Evolutionary conservation across 176 grass and related monocot species (phyloP).

Genomic region (Aechmea fasciata): DNA sequence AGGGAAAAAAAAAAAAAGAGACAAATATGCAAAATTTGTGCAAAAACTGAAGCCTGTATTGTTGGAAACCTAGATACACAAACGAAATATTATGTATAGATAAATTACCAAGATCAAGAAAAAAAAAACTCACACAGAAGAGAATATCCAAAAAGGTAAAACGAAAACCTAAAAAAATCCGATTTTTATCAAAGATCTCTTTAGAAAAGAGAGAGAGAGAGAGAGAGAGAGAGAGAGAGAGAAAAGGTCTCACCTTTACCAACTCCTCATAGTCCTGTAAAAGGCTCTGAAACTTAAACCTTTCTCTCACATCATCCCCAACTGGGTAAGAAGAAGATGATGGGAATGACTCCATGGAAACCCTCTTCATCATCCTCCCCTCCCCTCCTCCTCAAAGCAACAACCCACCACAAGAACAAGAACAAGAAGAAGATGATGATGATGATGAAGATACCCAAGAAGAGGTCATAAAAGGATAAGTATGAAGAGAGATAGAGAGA

Average conservation of each 20-base stretch:
- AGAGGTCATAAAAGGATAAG: not conserved
- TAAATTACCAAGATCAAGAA: too few relatives aligned
- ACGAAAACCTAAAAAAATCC: too few relatives aligned
- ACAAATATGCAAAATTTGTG: too few relatives aligned
- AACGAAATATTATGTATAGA: too few relatives aligned
- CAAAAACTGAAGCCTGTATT: too few relatives aligned
- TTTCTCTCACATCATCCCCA: slow-evolving; percentile 15
- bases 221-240: not conserved
- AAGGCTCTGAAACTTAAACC: slow-evolving; percentile 36
- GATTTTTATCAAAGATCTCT: too few relatives aligned
- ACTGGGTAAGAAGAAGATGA: slow-evolving; percentile 9
- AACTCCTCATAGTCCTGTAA: slow-evolving; percentile 61
- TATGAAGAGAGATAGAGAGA: not conserved
- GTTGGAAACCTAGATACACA: too few relatives aligned
- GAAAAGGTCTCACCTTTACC: slow-evolving; percentile 30
- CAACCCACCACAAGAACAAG: slow-evolving; percentile 8
- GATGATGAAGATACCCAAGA: not conserved
- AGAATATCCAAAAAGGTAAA: too few relatives aligned
- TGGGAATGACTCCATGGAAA: slow-evolving; percentile 3
- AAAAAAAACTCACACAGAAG: too few relatives aligned
- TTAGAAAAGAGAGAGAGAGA: not conserved
- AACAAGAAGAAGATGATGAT: not conserved
- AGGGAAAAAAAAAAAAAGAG: too few relatives aligned
- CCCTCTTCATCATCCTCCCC: slow-evolving; percentile 27
- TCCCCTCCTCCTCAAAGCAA: not conserved